phyloP scores from a whole-genome alignment of 2,329 filamentous ascomycete species.

The Venturia aucupariae region DNA sequence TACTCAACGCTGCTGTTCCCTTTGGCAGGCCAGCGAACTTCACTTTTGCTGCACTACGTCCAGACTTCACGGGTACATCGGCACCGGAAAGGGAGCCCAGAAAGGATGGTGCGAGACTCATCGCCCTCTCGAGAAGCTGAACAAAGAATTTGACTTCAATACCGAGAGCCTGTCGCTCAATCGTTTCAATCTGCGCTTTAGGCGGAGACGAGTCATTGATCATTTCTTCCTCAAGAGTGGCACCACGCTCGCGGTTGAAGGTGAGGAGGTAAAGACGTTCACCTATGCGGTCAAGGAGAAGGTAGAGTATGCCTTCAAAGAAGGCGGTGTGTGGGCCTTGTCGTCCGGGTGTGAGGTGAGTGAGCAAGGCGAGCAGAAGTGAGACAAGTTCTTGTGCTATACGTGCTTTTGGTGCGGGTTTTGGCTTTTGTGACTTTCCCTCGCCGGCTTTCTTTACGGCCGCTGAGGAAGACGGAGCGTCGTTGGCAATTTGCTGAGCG shows the following conservation, averaged over 20 bases:
- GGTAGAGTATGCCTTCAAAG: slow-evolving; percentile 12
- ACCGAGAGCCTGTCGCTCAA: neutral
- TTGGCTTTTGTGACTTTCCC: neutral
- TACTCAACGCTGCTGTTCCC: neutral
- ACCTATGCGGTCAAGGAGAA: slow-evolving; percentile 8
- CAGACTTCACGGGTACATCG: neutral
- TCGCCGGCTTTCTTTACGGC: neutral
- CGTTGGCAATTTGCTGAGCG: neutral
- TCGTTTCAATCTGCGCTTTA: neutral
- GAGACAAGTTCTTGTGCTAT: slow-evolving; percentile 7
- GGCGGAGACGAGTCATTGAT: neutral
- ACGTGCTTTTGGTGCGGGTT: neutral
- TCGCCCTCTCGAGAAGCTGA: neutral
- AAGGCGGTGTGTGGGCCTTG: slow-evolving; percentile 9
- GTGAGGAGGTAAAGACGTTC: slow-evolving; percentile 9
- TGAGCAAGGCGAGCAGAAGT: slow-evolving; percentile 10
- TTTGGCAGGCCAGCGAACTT: neutral
- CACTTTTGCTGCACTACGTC: neutral
- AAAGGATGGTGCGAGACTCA: slow-evolving; percentile 6
- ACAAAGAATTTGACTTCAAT: slow-evolving; percentile 6
- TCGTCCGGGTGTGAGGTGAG: neutral
- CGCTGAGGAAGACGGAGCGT: neutral
- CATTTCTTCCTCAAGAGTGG: slow-evolving; percentile 3
- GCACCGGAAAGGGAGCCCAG: neutral
- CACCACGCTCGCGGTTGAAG: slow-evolving; percentile 8